A percentile compares a stretch with the other conserved stretches of the same genome.
Conservation (phyloP, 371 early-diverging fungal species). For the Thermomucor indicae-seudaticae region DNA sequence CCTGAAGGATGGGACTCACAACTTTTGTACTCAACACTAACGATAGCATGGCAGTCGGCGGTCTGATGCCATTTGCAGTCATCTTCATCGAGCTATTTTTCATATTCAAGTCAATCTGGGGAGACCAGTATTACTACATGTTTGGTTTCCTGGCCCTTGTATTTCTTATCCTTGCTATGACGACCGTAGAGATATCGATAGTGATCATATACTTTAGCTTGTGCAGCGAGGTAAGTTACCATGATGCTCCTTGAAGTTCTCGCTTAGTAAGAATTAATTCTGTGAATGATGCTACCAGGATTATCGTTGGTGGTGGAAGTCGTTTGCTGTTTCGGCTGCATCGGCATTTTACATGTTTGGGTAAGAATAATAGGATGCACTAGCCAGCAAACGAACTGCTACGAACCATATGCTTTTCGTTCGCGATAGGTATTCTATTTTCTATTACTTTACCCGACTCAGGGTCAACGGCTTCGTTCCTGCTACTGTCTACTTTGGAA, state of each 20-base stretch:
- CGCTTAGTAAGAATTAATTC: no score
- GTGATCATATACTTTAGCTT: slow-evolving; percentile 88
- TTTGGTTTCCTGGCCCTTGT: slow-evolving; percentile 76
- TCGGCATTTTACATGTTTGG: slow-evolving; percentile 72
- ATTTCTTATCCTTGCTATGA: slow-evolving; percentile 72
- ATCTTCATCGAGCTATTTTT: slow-evolving; percentile 71
- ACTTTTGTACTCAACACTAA: no score
- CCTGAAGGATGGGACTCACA: no score
- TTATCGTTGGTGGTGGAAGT: slow-evolving; percentile 82
- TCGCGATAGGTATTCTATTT: slow-evolving; percentile 43
- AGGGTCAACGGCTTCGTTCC: slow-evolving; percentile 50
- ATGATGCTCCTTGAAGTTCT: background rate
- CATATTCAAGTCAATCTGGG: slow-evolving; percentile 30
- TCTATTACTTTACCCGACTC: slow-evolving; percentile 45
- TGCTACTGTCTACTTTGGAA: slow-evolving; percentile 48
- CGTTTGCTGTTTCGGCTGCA: slow-evolving; percentile 71
- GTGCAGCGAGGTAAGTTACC: slow-evolving; percentile 62
- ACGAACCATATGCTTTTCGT: slow-evolving; percentile 7
- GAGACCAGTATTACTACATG: slow-evolving; percentile 59
- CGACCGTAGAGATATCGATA: slow-evolving; percentile 84
- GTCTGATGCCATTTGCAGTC: slow-evolving; percentile 86
- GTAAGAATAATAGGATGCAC: slow-evolving; percentile 33
- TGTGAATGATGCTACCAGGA: slow-evolving; percentile 27
- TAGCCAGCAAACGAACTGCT: slow-evolving; percentile 10
- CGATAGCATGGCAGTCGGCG: slow-evolving; percentile 72